Evolutionary conservation across 495 filamentous ascomycete species (phyloP), one percentile per base, ranked within the genome.

Genomic region (Penicillium argentinense): DNA sequence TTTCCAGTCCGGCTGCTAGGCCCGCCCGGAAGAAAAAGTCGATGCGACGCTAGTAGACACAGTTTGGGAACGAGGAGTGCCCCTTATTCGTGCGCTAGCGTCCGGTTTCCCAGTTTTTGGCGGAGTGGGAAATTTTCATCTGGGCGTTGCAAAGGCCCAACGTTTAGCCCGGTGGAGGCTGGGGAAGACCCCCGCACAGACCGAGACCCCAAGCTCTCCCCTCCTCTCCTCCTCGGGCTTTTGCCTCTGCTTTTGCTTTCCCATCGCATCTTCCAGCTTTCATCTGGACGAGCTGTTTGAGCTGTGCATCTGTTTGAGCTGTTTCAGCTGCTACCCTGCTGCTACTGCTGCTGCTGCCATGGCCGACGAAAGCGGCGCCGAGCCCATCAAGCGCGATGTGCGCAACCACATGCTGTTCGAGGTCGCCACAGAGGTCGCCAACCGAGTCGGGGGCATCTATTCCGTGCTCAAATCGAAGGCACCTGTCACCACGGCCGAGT

Each of bases 381-480:
- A 76, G 26, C 63, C 69, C 23, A 63, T 69, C 37, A 68, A 66
- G 57, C 69, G 87, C 59, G 88, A 91, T 71, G 79, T 89, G 33
- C 81, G 77, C 67, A 86, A 88, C 59, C 87, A 91, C 57, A 72
- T 88, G 61, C 84, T 98, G 38, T 98, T 98, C 57, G 93, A 98
- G 72, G 72, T 97, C 48, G 91, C 93, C 23, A 97, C 93, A 12
- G 93, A 98, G 63, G 93, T 97, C 49, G 93, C 93, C 41, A 96
- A 98, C 74, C 82, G 95, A 72, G 93, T 98, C 45, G 93, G 93
- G 61, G 93, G 93, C 51, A 98, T 98, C 71, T 98, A 98, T 74
- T 97, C 92, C 11, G 93, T 98, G 41, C 82, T 98, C 63, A 98
- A 98, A 72, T 98, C 93, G 41, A 98, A 98, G 68, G 92, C 93